Evolutionary conservation across 2,329 filamentous ascomycete species (phyloP), one percentile per base, ranked within the genome.

Genomic region (Cordyceps javanica): DNA sequence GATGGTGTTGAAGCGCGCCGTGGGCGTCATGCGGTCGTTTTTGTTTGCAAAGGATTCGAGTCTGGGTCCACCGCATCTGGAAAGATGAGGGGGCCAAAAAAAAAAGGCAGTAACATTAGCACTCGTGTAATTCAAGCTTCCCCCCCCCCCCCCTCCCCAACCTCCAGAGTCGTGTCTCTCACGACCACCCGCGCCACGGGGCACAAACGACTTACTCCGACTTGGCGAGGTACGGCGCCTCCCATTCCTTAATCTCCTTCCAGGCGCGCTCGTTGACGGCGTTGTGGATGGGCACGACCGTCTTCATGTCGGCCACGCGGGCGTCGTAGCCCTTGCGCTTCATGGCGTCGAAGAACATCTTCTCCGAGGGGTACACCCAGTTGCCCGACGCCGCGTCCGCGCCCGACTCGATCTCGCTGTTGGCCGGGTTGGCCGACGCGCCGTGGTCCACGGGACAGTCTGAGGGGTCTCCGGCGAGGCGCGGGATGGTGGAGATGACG

Each of bases 281-380:
- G 70, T 99, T 99, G 75, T 99, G 94, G 66, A 97, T 97, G 3
- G 91, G 94, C 56, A 97, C 92, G 34, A 97, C 92, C 34, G 89
- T 89, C 67, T 83, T 87, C 87, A 97, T 97, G 73, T 96, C 91
- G 6, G 80, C 77, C 0, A 82, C 83, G 14, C 79, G 76, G 30
- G 82, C 86, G 60, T 86, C 83, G 75, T 91, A 87, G 44, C 87
- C 88, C 73, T 99, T 99, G 69, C 93, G 87, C 77, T 88, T 85
- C 85, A 99, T 93, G 45, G 94, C 94, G 49, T 96, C 90, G 75
- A 97, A 97, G 79, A 99, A 99, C 86, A 97, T 96, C 68, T 90
- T 88, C 72, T 97, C 93, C 0, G 89, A 94, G 0, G 94, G 94
- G 73, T 99, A 99, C 60, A 99, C 87, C 94, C 94, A 99, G 71